Evolutionary conservation across 2,329 filamentous ascomycete genomes (phyloP).

Genomic region (Fusarium chuoi): DNA sequence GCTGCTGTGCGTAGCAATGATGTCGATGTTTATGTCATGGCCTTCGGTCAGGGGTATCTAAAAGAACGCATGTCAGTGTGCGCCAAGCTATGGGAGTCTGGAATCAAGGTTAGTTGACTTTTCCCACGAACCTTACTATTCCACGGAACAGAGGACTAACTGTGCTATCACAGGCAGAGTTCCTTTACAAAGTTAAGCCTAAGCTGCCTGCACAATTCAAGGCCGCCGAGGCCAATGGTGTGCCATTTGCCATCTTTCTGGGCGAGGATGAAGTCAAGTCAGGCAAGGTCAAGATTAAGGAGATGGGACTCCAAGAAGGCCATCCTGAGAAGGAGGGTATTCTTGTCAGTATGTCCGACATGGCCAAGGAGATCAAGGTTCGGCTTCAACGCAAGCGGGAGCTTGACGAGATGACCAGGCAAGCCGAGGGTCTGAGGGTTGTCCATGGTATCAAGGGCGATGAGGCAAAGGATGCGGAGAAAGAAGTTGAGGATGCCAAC

Average conservation of each 20-base stretch:
- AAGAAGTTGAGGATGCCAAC: constrained; percentile 23
- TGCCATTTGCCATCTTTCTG: constrained; percentile 88
- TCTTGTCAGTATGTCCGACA: constrained; percentile 71
- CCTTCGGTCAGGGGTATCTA: constrained; percentile 87
- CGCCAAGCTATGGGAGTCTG: constrained; percentile 82
- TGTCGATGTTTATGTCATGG: constrained; percentile 94
- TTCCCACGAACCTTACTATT: not conserved
- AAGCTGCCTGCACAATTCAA: constrained; percentile 93
- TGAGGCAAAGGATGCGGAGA: constrained; percentile 21
- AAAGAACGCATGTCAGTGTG: constrained; percentile 86
- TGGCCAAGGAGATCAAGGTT: constrained; percentile 71
- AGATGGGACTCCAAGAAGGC: constrained; percentile 75
- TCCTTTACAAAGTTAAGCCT: constrained; percentile 88
- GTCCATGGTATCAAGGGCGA: constrained; percentile 58
- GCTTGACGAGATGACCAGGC: constrained; percentile 55
- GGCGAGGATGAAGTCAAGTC: constrained; percentile 88
- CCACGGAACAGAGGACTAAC: constrained; percentile 36
- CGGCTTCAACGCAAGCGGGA: constrained; percentile 56
- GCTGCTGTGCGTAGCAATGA: constrained; percentile 68
- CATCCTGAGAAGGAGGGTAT: constrained; percentile 93
- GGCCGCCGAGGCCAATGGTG: constrained; percentile 79
- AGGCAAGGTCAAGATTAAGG: constrained; percentile 90
- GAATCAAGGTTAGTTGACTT: constrained; percentile 73
- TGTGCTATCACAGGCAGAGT: constrained; percentile 72
- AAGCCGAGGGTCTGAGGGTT: constrained; percentile 58